Base-by-base conservation (phyloP, 139 green algal genomes). In the Parachlorella kessleri region DNA sequence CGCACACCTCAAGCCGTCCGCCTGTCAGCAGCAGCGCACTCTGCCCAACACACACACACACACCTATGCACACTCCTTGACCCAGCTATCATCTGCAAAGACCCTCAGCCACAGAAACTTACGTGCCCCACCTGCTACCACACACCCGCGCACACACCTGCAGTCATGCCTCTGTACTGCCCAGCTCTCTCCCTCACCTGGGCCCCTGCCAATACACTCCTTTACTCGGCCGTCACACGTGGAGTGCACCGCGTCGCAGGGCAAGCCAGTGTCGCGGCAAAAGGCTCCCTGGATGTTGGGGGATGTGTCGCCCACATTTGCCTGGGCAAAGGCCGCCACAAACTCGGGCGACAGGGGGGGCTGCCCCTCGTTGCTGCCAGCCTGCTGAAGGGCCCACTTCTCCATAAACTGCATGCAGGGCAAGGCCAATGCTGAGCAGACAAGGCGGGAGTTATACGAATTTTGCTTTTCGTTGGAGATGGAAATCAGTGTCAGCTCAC, bases 231-330 rank as follows among this genome's bases (percentile, higher is more conserved):
- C 93, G 72, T 84, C 82, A 86, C 93, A 97, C 6, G 89, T 93
- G 75, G 76, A 90, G 78, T 86, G 88, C 53, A 85, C 84, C 38
- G 70, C 53, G 36, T 94, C 88, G 77, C 93, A 97, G 0, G 92
- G 92, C 73, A 55, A 48, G 86, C 91, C 88, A 48, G 92, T 97
- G 76, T 97, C 92, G 10, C 87, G 69, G 81, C 93, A 97, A 78
- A 93, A 93, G 1, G 93, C 78, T 2, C 93, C 93, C 38, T 70
- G 63, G 1, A 83, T 90, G 81, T 97, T 97, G 35, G 93, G 93
- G 28, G 88, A 94, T 33, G 86, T 91, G 81, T 97, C 93, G 6
- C 92, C 93, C 30, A 94, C 92, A 39, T 94, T 92, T 55, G 77
- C 84, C 74, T 30, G 74, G 30, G 90, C 93, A 82, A 97, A 95